Base-by-base conservation (phyloP, 768 basidiomycete species). In the Amanita muscaria region DNA sequence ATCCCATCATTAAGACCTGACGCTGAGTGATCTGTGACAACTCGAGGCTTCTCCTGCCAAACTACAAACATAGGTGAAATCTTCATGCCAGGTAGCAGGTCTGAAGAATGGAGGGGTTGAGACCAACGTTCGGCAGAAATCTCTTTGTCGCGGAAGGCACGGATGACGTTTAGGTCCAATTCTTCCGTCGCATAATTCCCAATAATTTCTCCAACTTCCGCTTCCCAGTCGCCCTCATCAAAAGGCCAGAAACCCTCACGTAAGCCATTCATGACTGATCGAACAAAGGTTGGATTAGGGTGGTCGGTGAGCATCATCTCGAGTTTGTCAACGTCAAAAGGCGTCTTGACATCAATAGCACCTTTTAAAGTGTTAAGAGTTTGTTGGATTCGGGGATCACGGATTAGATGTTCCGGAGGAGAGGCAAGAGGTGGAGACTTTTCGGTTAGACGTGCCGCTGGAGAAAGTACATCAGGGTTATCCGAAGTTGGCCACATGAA, bases 161-260 rank as follows among this genome's bases (percentile, higher is more conserved):
- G n/a, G n/a, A n/a, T n/a, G n/a, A n/a, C n/a, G n/a, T n/a, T n/a
- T n/a, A n/a, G n/a, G n/a, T n/a, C n/a, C n/a, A n/a, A n/a, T n/a
- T n/a, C n/a, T n/a, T n/a, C n/a, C n/a, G n/a, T n/a, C n/a, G n/a
- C n/a, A n/a, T n/a, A n/a, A n/a, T n/a, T n/a, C n/a, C n/a, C n/a
- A n/a, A n/a, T n/a, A n/a, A n/a, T n/a, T n/a, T n/a, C n/a, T n/a
- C n/a, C n/a, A n/a, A n/a, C n/a, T n/a, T n/a, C n/a, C n/a, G 31
- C 39, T 6, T 51, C 47, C 54, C 53, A 59, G 8, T 58, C 52
- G 8, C 51, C 58, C 22, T 49, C 40, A 23, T 61, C 43, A 21
- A 49, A 63, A 7, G 60, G 64, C 64, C 63, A 63, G 43, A 66
- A 66, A 0, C 64, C 64, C 5, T 59, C 48, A 8, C 47, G 43